These are phyloP conservation scores for Orbilia brochopaga DNA, from an alignment of 2,329 filamentous ascomycete genomes.

Conservation along the genomic window DNA sequence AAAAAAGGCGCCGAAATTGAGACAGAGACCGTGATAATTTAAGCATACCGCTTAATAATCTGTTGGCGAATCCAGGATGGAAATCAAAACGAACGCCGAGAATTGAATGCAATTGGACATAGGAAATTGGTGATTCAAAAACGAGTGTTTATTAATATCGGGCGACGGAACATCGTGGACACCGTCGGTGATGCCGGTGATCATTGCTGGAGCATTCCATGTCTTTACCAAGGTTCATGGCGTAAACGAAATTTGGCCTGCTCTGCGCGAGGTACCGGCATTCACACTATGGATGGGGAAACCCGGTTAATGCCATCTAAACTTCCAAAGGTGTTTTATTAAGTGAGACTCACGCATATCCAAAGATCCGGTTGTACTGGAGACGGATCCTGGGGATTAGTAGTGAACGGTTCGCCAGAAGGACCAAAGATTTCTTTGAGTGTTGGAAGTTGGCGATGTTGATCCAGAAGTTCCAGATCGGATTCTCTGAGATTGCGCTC, in stretches of 20 bases:
- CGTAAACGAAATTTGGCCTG: conserved; percentile 37
- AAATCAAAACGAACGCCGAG: background rate
- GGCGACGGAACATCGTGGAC: conserved; percentile 32
- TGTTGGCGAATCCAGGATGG: background rate
- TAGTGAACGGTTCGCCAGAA: conserved; percentile 25
- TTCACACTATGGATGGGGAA: conserved; percentile 27
- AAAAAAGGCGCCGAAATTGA: background rate
- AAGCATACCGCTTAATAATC: background rate
- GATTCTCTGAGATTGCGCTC: conserved; percentile 25
- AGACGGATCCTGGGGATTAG: conserved; percentile 15
- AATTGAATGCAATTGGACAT: conserved; percentile 7
- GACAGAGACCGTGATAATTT: background rate
- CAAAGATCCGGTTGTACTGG: conserved; percentile 31
- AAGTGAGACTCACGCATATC: conserved; percentile 39
- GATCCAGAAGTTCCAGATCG: conserved; percentile 23
- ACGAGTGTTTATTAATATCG: background rate
- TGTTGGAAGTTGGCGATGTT: conserved; percentile 26
- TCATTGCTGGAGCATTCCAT: conserved; percentile 31
- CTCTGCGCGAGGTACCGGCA: conserved; percentile 37
- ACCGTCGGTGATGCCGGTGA: conserved; percentile 26
- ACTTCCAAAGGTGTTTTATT: background rate
- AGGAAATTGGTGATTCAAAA: background rate
- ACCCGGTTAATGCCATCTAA: background rate
- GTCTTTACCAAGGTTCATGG: conserved; percentile 43
- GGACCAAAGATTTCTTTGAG: conserved; percentile 43